These are phyloP conservation scores for Solanum boliviense DNA, from an alignment of 257 asterid genomes.

Conservation along the genomic window DNA sequence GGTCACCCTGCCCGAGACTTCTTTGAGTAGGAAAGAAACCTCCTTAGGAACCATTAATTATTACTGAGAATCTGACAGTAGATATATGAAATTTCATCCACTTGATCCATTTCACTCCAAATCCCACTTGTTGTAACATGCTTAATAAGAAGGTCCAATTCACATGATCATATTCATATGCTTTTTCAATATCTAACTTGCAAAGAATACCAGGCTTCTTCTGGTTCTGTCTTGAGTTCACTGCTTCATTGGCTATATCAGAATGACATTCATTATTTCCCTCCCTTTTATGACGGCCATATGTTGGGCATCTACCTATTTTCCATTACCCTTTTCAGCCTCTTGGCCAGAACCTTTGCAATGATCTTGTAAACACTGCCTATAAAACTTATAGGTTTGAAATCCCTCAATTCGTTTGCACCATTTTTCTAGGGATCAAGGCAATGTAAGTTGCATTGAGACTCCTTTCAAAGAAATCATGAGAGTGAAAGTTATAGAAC, in stretches of 20 bases:
- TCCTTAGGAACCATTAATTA: background rate
- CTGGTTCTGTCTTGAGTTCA: background rate
- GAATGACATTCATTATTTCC: background rate
- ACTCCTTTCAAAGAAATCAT: background rate
- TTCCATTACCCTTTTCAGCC: background rate
- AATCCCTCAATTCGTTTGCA: background rate
- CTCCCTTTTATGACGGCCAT: background rate
- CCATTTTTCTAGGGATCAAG: background rate
- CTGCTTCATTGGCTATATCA: background rate
- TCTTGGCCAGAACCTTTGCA: background rate
- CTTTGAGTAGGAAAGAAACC: background rate
- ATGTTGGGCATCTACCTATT: background rate
- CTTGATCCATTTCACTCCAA: background rate
- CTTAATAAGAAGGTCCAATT: background rate
- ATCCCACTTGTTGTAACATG: background rate
- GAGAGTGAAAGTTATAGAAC: background rate
- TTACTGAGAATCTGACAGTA: background rate
- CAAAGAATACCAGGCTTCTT: background rate
- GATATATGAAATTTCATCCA: background rate
- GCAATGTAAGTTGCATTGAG: background rate
- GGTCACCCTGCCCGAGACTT: background rate
- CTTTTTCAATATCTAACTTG: background rate
- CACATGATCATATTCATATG: background rate
- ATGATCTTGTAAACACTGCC: background rate
- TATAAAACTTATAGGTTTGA: background rate